phyloP scores from a whole-genome alignment of 1,284 basidiomycete species.

The Ustilago sp. region DNA sequence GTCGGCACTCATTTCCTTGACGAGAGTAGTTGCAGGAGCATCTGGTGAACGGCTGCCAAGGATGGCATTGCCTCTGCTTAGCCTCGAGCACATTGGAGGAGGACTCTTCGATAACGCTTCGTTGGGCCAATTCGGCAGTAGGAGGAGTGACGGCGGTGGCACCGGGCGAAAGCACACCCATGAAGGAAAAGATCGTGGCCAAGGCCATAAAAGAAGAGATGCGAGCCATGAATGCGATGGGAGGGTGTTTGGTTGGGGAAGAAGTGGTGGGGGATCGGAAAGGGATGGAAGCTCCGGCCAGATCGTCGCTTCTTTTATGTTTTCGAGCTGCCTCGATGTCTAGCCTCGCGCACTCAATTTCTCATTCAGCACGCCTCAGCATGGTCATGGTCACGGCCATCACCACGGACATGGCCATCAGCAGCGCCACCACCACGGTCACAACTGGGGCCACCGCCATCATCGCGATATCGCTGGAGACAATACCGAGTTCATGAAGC shows the following conservation, averaged over 20 bases:
- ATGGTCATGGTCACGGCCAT: neutral
- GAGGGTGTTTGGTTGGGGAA: neutral
- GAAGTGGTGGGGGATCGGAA: neutral
- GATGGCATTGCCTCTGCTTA: neutral
- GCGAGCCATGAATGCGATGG: constrained; percentile 29
- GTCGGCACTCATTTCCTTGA: neutral
- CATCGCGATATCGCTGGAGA: too few relatives aligned
- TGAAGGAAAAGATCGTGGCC: constrained; percentile 16
- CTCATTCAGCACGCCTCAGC: neutral
- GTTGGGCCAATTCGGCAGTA: neutral
- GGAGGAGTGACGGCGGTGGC: constrained; percentile 16
- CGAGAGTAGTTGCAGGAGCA: neutral
- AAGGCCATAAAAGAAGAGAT: constrained; percentile 26
- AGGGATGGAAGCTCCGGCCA: too few relatives aligned
- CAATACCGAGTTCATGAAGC: too few relatives aligned
- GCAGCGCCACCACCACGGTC: too few relatives aligned
- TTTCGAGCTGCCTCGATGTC: neutral
- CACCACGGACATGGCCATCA: neutral
- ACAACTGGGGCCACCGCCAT: too few relatives aligned
- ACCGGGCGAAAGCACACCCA: constrained; percentile 5
- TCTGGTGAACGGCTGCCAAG: neutral
- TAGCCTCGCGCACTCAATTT: too few relatives aligned
- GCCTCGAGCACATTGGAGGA: neutral
- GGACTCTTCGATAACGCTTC: neutral
- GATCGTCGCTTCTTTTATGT: neutral